Conservation (phyloP, 139 green algal genomes). For the Volvox africanus region DNA sequence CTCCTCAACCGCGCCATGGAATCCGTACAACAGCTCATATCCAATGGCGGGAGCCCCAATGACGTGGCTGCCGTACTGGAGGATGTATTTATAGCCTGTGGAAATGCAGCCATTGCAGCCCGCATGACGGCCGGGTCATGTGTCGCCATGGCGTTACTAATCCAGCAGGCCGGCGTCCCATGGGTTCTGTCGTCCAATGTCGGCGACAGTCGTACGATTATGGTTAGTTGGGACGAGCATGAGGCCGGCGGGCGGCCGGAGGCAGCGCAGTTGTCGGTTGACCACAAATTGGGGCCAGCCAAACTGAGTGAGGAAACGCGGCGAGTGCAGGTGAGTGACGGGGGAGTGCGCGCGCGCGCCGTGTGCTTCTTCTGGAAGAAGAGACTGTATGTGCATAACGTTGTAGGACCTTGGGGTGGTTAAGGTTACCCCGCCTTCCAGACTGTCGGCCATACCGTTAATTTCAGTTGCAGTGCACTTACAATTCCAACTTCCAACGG, state of each 20-base stretch:
- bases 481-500: too few relatives aligned
- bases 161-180: conserved; percentile 10
- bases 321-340: conserved; percentile 27
- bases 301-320: conserved; percentile 49
- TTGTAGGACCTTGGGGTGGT: too few relatives aligned
- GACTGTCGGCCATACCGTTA: too few relatives aligned
- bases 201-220: conserved; percentile 36
- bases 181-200: conserved; percentile 45
- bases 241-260: conserved; percentile 4
- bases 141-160: conserved; percentile 27
- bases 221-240: conserved; percentile 43
- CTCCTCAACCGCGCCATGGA: conserved; percentile 37
- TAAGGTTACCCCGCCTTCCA: too few relatives aligned
- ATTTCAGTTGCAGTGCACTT: too few relatives aligned
- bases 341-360: neutral
- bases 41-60: conserved; percentile 19
- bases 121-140: conserved; percentile 36
- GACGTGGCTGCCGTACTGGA: conserved; percentile 30
- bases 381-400: neutral
- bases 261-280: neutral
- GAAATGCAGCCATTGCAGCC: neutral
- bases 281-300: conserved; percentile 47
- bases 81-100: conserved; percentile 18
- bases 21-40: conserved; percentile 31
- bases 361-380: too few relatives aligned